Evolutionary conservation across 768 basidiomycete genomes (phyloP).

Genomic region (Dacryopinax spathularia): DNA sequence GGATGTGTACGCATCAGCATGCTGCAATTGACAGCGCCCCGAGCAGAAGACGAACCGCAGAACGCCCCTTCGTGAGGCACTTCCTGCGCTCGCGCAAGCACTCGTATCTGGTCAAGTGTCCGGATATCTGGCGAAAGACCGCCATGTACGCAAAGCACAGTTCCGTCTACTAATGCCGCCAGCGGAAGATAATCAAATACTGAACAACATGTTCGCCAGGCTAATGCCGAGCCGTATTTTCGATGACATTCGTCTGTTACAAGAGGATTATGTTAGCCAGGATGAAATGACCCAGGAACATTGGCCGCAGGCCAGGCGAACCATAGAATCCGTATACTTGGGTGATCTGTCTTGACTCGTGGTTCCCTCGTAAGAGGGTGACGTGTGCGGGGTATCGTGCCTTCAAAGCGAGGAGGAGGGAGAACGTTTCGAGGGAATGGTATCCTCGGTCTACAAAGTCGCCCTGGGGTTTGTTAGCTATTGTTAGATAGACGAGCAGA

Average conservation of each 20-base stretch:
- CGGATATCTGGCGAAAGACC: slow-evolving; percentile 92
- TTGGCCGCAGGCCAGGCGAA: slow-evolving; percentile 18
- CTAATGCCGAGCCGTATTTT: slow-evolving; percentile 87
- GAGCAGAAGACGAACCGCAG: slow-evolving; percentile 23
- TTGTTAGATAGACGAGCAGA: not conserved
- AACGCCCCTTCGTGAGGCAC: slow-evolving; percentile 35
- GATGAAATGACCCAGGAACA: not conserved
- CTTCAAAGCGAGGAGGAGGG: slow-evolving; percentile 74
- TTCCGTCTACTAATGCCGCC: slow-evolving; percentile 84
- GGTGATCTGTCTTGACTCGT: slow-evolving; percentile 94
- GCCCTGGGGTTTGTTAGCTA: slow-evolving; percentile 38
- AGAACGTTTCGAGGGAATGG: slow-evolving; percentile 90
- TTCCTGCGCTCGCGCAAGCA: slow-evolving; percentile 47
- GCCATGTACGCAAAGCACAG: slow-evolving; percentile 86
- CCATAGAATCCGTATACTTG: slow-evolving; percentile 99
- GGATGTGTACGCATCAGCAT: not conserved
- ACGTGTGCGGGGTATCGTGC: slow-evolving; percentile 89
- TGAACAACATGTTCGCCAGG: slow-evolving; percentile 94
- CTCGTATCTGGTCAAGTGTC: slow-evolving; percentile 86
- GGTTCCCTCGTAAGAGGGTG: slow-evolving; percentile 84
- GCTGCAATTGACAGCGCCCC: not conserved
- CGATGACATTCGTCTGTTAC: slow-evolving; percentile 80
- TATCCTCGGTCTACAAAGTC: slow-evolving; percentile 97
- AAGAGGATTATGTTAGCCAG: not conserved
- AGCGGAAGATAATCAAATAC: slow-evolving; percentile 94